Percentiles rank a stretch among this genome's conserved stretches.
These are phyloP conservation scores for Neofusicoccum laricinum DNA, from an alignment of 2,329 filamentous ascomycete genomes.

Conservation along the genomic window DNA sequence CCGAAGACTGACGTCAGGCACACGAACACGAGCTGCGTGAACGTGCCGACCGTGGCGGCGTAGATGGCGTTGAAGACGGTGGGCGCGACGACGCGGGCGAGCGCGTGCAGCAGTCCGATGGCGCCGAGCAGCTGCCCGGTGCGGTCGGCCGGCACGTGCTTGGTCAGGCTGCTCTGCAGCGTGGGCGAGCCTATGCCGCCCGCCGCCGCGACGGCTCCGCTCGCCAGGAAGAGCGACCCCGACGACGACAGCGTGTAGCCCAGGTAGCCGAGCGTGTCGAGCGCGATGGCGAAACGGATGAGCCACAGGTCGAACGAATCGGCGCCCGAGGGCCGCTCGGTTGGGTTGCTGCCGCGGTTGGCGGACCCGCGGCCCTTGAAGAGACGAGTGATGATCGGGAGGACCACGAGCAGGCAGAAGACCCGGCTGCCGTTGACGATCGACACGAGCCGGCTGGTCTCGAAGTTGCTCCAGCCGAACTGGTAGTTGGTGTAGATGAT, in stretches of 20 bases:
- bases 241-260: constrained; percentile 69
- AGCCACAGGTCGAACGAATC: constrained; percentile 75
- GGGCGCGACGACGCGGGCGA: constrained; percentile 76
- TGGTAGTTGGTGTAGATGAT: constrained; percentile 78
- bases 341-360: background rate
- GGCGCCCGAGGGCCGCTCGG: constrained; percentile 59
- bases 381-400: constrained; percentile 74
- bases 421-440: constrained; percentile 76
- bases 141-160: constrained; percentile 79
- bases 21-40: constrained; percentile 80
- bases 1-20: constrained; percentile 66
- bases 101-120: constrained; percentile 77
- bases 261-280: constrained; percentile 72
- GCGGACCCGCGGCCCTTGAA: constrained; percentile 57
- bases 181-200: constrained; percentile 85
- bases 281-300: constrained; percentile 70
- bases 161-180: constrained; percentile 79
- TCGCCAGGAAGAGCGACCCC: constrained; percentile 64
- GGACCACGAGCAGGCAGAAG: constrained; percentile 66
- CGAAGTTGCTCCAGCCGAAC: constrained; percentile 79
- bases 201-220: constrained; percentile 70
- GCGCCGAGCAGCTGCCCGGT: constrained; percentile 88
- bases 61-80: constrained; percentile 85
- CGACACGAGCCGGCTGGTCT: constrained; percentile 78
- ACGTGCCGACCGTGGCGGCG: constrained; percentile 71